Evolutionary conservation across 1,139 yeast genomes (phyloP).

Genomic region (Debaryomycetaceae sp.): DNA sequence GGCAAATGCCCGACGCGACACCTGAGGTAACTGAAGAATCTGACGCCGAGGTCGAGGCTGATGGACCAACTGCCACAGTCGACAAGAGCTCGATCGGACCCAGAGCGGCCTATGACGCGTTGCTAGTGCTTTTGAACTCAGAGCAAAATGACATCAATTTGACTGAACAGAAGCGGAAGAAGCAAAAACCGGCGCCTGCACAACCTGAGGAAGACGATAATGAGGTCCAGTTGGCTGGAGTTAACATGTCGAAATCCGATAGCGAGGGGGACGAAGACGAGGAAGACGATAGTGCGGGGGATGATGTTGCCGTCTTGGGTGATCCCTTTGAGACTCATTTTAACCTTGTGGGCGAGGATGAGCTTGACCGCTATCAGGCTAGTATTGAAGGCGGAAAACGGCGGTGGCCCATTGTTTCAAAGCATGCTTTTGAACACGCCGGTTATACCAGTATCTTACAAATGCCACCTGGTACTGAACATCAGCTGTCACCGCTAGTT

Average conservation of each 20-base stretch:
- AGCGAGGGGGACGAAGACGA: conserved; percentile 12
- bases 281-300: conserved; percentile 20
- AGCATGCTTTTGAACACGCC: conserved; percentile 14
- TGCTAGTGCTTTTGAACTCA: conserved; percentile 62
- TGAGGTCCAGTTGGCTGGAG: too few relatives aligned
- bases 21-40: conserved; percentile 11
- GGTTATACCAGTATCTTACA: conserved; percentile 23
- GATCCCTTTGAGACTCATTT: conserved; percentile 81
- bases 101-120: conserved; percentile 69
- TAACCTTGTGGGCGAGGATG: conserved; percentile 46
- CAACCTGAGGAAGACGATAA: conserved; percentile 9
- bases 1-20: conserved; percentile 12
- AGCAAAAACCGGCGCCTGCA: conserved; percentile 10
- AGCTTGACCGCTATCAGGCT: conserved; percentile 33
- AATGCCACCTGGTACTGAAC: conserved; percentile 32
- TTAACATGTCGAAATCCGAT: too few relatives aligned
- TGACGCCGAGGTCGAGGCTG: conserved; percentile 12
- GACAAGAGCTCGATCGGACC: conserved; percentile 5
- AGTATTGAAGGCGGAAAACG: too few relatives aligned
- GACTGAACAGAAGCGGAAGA: conserved; percentile 13
- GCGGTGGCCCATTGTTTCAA: conserved; percentile 26
- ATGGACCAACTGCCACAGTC: conserved; percentile 13
- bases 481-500: too few relatives aligned
- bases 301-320: conserved; percentile 16
- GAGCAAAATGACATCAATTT: conserved; percentile 33